Evolutionary conservation across 768 basidiomycete species (phyloP), one percentile per base, ranked within the genome.

Genomic region (Crucibulum laeve): DNA sequence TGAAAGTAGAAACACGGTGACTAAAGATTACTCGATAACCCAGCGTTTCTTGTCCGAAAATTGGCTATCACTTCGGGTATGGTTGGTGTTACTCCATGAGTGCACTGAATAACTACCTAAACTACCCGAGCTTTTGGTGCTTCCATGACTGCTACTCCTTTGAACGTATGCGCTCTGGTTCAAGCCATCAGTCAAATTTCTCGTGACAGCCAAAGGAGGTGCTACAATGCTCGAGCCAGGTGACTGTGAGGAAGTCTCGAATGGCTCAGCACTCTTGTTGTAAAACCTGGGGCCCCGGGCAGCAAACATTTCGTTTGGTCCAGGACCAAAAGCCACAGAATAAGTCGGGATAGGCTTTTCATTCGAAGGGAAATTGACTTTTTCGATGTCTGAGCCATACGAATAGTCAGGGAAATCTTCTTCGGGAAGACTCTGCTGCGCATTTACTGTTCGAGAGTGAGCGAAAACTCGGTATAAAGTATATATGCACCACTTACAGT

Each of bases 281-380:
- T 68, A 73, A 62, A 76, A 79, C 33, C 75, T 67, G 10, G 78
- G 74, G 5, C 73, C 79, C 50, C 51, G 35, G 19, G 47, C 50
- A 13, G 47, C 53, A 64, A 52, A 46, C 53, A 62, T 50, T 60
- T 61, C 46, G 53, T 30, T n/a, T 8, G 28, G 28, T 8, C 28
- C 28, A 30, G n/a, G 8, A n/a, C 28, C 28, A n/a, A 30, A 30
- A 19, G 22, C 23, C 22, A 22, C 38, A 24, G n/a, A 17, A 60
- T 72, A 84, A 1, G 81, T 80, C 4, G 80, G 79, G 45, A 82
- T 61, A 8, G 73, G 69, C 40, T 65, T 60, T 40, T 75, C 71
- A 39, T 64, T 67, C 3, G 75, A 69, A 0, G 83, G 81, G 64
- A 84, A 86, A n/a, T 69, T 67, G 36, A 82, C 68, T 59, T 87